Evolutionary conservation across 768 basidiomycete species (phyloP).

Genomic region (Serendipita vermifera): DNA sequence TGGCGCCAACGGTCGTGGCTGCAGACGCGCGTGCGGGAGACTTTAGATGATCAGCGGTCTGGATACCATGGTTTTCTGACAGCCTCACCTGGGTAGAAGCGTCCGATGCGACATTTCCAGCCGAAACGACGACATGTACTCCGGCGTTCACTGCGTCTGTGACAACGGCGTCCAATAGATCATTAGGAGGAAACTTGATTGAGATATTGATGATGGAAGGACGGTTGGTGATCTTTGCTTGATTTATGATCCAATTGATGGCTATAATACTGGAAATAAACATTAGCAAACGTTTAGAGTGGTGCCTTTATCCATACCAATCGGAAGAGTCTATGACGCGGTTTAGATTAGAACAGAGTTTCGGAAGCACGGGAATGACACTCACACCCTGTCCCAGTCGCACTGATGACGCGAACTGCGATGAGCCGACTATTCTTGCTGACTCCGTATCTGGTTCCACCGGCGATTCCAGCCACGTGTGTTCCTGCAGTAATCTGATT

Average conservation of each 20-base stretch:
- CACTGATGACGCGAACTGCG: slow-evolving; percentile 12
- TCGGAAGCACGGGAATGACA: background rate
- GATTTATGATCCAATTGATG: slow-evolving; percentile 11
- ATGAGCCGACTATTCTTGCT: background rate
- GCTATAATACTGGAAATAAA: slow-evolving; percentile 11
- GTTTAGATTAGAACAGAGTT: background rate
- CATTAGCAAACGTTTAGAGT: background rate
- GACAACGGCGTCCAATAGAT: slow-evolving; percentile 12
- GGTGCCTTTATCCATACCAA: background rate
- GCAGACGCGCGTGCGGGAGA: slow-evolving; percentile 8
- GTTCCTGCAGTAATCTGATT: background rate
- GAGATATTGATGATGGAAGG: slow-evolving; percentile 16
- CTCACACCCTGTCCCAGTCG: slow-evolving; percentile 8
- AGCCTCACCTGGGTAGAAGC: slow-evolving; percentile 3
- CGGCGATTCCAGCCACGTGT: slow-evolving; percentile 15
- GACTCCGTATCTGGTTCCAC: slow-evolving; percentile 18
- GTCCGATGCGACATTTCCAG: slow-evolving; percentile 13
- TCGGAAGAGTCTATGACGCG: background rate
- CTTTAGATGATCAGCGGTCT: background rate
- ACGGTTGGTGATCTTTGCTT: slow-evolving; percentile 4
- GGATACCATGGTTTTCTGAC: background rate
- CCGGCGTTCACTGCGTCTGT: slow-evolving; percentile 9
- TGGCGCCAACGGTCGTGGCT: slow-evolving; percentile 10
- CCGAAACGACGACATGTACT: slow-evolving; percentile 16
- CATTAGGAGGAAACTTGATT: slow-evolving; percentile 9